Base-by-base conservation (phyloP, 805 yeast species). In the Zygotorulaspora florentina region DNA sequence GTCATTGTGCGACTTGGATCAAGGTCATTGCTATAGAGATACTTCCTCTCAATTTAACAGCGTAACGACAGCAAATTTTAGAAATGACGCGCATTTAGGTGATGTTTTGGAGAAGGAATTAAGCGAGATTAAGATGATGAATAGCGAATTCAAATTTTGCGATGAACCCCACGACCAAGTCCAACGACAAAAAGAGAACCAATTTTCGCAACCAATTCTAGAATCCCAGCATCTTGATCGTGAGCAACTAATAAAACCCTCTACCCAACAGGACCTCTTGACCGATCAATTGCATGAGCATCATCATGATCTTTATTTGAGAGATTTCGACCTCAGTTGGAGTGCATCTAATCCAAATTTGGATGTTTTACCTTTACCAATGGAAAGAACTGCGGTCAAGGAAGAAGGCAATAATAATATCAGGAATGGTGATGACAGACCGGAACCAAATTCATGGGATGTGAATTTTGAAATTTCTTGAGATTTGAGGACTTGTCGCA, bases 391-490 rank as follows among this genome's bases (percentile, higher is more conserved):
- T n/a, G 16, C 12, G 5, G 20, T 17, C 20, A 33, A 33, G 20
- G 16, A 33, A 13, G 36, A 33, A n/a, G 34, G 33, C 5, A 30
- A 31, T 16, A 40, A 35, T 15, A 34, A 16, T 33, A 27, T 15
- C 12, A 39, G 33, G 33, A 45, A 48, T 16, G 7, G 28, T 12
- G 40, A 45, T 10, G 38, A 45, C 20, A 15, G 26, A n/a, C 35
- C 39, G 5, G 51, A 48, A n/a, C 40, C 41, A 27, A 36, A 38
- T 27, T 26, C 45, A 25, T 48, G 51, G 51, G 44, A 44, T 31
- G 35, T 45, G 43, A 48, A 41, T 25, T 48, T 48, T 37, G 44
- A 36, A 23, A 38, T 26, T 30, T 31, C 47, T 31, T 43, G 27
- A 42, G 15, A 41, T 33, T 9, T 16, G 20, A 33, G 13, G 16